Evolutionary conservation across 441 rosid species (phyloP).

Genomic region (Bocquillonia castaneifolia): DNA sequence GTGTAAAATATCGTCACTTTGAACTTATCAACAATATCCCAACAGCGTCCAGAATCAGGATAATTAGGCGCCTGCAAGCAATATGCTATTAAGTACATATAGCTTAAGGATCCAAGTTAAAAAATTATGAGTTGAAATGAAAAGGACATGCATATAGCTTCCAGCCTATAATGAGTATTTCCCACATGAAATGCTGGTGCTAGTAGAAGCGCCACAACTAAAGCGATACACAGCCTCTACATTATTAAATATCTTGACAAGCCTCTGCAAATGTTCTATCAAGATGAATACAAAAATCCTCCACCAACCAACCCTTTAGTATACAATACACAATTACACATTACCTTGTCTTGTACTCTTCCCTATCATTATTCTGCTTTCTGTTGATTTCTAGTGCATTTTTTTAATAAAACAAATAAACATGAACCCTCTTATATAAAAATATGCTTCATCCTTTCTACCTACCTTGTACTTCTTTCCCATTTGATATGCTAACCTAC

Average conservation of each 20-base stretch:
- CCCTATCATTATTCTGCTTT: neutral
- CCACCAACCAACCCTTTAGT: neutral
- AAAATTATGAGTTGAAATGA: neutral
- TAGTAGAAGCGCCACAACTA: neutral
- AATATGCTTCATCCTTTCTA: neutral
- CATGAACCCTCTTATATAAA: neutral
- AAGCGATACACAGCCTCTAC: neutral
- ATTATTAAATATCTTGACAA: neutral
- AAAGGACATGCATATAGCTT: neutral
- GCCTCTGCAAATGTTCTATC: neutral
- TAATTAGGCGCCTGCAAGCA: conserved; percentile 76
- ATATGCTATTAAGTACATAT: conserved; percentile 25
- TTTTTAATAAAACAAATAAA: neutral
- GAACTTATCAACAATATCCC: conserved; percentile 98
- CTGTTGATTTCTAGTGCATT: neutral
- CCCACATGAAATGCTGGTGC: neutral
- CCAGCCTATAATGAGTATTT: neutral
- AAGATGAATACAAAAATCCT: neutral
- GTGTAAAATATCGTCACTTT: conserved; percentile 90
- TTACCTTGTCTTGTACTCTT: neutral
- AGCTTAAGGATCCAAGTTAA: conserved; percentile 17
- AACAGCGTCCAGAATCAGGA: conserved; percentile 92
- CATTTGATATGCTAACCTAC: neutral
- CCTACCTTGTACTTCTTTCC: neutral
- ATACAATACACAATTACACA: neutral